phyloP scores from a whole-genome alignment of 169 alveolate species.

The Prorocentrum cordatum region DNA sequence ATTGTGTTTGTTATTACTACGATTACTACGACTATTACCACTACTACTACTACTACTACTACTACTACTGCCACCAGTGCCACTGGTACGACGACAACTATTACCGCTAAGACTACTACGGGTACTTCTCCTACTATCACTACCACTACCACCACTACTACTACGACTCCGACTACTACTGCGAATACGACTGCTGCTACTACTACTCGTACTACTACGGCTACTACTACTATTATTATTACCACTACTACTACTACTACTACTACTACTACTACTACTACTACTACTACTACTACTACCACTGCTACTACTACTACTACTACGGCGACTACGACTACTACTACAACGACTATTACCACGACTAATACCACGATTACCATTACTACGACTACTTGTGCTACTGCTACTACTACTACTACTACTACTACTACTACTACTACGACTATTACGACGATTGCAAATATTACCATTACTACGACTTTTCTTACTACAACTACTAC shows the following conservation, averaged over 20 bases:
- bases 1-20: neutral
- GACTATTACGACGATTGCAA: neutral
- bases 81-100: neutral
- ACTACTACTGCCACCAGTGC: neutral
- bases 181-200: neutral
- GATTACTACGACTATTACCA: neutral
- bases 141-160: neutral
- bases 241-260: neutral
- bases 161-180: neutral
- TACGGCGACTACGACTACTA: neutral
- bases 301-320: neutral
- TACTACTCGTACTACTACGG: neutral
- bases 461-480: neutral
- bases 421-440: neutral
- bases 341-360: too few species aligned
- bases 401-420: neutral
- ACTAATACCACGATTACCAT: neutral
- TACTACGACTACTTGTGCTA: neutral
- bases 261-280: neutral
- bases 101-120: neutral
- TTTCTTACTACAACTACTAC: neutral
- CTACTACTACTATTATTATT: neutral
- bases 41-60: neutral
- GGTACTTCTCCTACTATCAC: neutral
- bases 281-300: neutral